Evolutionary conservation across 2,329 filamentous ascomycete species (phyloP), one percentile per base, ranked within the genome.

Genomic region (Penicillium sp.): DNA sequence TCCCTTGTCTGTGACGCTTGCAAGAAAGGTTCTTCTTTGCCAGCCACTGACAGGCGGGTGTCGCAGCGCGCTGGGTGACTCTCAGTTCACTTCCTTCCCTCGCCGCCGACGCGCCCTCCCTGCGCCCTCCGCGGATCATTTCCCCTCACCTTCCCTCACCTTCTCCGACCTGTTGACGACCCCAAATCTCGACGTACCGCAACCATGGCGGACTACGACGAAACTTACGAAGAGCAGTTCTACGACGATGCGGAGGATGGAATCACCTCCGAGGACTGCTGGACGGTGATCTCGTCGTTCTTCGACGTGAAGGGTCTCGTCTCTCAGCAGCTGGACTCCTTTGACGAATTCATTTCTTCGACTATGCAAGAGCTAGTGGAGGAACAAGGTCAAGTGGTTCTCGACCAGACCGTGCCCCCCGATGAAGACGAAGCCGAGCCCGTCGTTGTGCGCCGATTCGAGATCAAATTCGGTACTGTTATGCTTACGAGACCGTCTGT

Each of bases 251-350:
- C 81, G 62, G 87, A 85, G 62, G 88, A 90, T 65, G 88, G 82
- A 44, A 97, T 98, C 81, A 97, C 93, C 28, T 92, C 93, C 64
- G 95, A 98, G 82, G 96, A 99, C 81, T 97, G 93, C 83, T 99
- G 96, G 95, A 91, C 91, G 68, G 94, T 98, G 74, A 98, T 99
- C 76, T 93, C 91, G 60, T 91, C 95, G 10, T 98, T 97, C 83
- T 99, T 99, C 81, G 92, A 97, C 71, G 87, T 89, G 65, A 99
- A 98, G 81, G 94, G 95, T 73, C 86, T 99, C 35, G 95, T 97
- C 24, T 97, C 95, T 17, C 94, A 99, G 80, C 95, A 99, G 82
- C 89, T 98, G 65, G 94, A 98, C 77, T 99, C 96, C 0, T 99
- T 97, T 80, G 93, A 99, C 80, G 93, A 98, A 76, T 99, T 99